Evolutionary conservation across 768 basidiomycete species (phyloP), one percentile per base, ranked within the genome.

Genomic region (Suillus brevipes): DNA sequence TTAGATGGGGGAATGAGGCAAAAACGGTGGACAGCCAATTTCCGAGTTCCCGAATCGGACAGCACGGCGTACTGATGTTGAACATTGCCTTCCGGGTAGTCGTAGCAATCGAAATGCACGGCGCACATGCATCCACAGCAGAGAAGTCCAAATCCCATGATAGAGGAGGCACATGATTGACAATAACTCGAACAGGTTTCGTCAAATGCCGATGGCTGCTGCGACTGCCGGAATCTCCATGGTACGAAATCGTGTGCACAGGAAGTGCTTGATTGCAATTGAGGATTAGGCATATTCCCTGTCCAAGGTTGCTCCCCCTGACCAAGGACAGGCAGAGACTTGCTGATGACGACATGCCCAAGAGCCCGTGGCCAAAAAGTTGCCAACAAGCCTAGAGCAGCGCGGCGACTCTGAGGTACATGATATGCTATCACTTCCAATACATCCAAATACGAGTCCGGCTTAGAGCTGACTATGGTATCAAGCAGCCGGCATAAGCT

Each of bases 51-150:
- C 36, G 73, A 67, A 68, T 86, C 85, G 14, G 80, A 70, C 20
- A 76, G 69, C 66, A 81, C 74, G 23, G 79, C 72, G 67, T 90
- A 90, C 67, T 88, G 82, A 7, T 82, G 73, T 64, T 86, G 74
- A 64, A 84, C 80, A 67, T 83, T 88, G 31, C 90, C 91, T 58
- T 85, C 84, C 7, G 87, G 84, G 65, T 87, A 81, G 68, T 91
- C 87, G 69, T 92, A 93, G 77, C 93, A 95, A 67, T 88, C 86
- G 64, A 92, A 85, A 74, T 95, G 93, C 8, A 91, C 85, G 1
- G 81, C 77, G 65, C 86, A 89, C 73, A 84, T 80, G 75, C 92
- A 93, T 58, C 88, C 82, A 1, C 89, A 83, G 70, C 92, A 94
- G 13, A 88, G 74, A 7, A 95, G 77, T 6, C 87, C 89, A 70